Percentiles rank a stretch among this genome's conserved stretches.
phyloP scores from a whole-genome alignment of 306 rosid genomes.

The Prunus armeniaca region DNA sequence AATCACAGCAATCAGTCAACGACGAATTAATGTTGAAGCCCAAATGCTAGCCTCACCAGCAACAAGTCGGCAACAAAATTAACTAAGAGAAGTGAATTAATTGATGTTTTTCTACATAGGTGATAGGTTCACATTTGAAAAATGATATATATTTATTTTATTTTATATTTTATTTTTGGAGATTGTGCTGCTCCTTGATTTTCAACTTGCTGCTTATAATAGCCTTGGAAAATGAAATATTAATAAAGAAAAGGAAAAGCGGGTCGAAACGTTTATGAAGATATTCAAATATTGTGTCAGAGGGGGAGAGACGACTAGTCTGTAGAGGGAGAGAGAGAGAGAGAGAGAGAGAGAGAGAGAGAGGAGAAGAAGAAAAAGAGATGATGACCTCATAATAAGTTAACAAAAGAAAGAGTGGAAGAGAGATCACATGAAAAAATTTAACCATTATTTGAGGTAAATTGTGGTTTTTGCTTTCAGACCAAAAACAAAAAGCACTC shows the following conservation, averaged over 20 bases:
- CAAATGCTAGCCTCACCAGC: no score
- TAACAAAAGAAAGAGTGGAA: not conserved
- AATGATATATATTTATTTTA: no score
- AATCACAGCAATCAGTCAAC: no score
- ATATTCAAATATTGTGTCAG: not conserved
- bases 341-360: no score
- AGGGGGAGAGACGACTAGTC: not conserved
- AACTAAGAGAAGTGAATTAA: no score
- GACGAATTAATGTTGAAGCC: no score
- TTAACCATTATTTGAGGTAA: not conserved
- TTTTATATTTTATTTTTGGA: no score
- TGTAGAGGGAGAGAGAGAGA: not conserved
- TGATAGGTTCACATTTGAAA: no score
- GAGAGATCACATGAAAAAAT: not conserved
- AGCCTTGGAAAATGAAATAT: not conserved
- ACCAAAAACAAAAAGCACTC: not conserved
- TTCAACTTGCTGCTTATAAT: no score
- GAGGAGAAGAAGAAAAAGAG: not conserved
- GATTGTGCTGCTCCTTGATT: no score
- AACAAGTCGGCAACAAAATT: no score
- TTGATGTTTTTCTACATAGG: no score
- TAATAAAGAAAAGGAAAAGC: not conserved
- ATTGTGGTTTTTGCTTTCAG: not conserved
- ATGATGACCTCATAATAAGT: not conserved
- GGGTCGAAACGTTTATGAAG: not conserved